Evolutionary conservation across 192 early-diverging fungal genomes (phyloP), one percentile per base, ranked within the genome.

Genomic region (Gryganskiella cystojenkinii): DNA sequence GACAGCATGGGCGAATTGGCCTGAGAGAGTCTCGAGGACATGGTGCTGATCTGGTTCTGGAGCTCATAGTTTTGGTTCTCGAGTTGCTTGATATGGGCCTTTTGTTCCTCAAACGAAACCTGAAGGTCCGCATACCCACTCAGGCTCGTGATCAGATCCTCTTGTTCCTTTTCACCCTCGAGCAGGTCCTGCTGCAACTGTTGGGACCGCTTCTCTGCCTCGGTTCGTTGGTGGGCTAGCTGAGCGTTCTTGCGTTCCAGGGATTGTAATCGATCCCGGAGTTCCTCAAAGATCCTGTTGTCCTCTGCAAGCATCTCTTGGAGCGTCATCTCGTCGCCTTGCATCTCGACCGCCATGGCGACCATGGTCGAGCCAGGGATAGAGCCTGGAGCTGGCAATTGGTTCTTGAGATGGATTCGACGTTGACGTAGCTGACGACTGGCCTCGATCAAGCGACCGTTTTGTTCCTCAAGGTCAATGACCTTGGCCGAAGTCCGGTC

Each of bases 291-390:
- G 46, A 78, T 78, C 31, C 74, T 62, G 49, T 53, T 69, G 28
- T 78, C 74, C 27, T 78, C 74, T 0, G 74, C 74, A 19, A 78
- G 34, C 74, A 78, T 78, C 33, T 78, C 74, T 53, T 78, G 74
- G 47, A 78, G 68, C 22, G 74, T 78, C 60, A 64, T 69, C 3
- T 78, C 74, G n/a, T 78, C 74, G 20, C 66, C 74, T 42, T 64
- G 53, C 74, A 78, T 78, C 55, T 78, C 74, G 33, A 64, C 35
- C 20, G 74, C 74, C 28, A 78, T 64, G 28, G 46, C 50, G 24
- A 65, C 74, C 74, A 78, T 78, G 19, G 74, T 78, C 6, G 74
- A 69, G 10, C 74, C 74, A 28, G 74, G 74, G 34, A 78, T 78
- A 10, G 74, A 78, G 35, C 74, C 74, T 59, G 74, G 74, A 14